phyloP scores from a whole-genome alignment of 352 stramenopile species.

The Aphanomyces cochlioides region DNA sequence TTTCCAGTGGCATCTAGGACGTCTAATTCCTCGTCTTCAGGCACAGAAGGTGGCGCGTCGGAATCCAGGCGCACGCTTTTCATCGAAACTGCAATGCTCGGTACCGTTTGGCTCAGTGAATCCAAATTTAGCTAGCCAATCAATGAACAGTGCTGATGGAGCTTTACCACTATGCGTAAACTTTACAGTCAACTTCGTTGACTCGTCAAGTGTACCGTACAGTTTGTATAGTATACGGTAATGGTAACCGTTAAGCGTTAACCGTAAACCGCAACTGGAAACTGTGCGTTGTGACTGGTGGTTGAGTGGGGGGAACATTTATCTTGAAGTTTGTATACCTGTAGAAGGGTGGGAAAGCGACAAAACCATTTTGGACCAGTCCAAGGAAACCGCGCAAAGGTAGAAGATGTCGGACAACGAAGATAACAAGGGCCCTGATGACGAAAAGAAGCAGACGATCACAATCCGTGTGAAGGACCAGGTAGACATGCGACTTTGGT shows the following conservation, averaged over 20 bases:
- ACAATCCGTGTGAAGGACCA: slow-evolving; percentile 87
- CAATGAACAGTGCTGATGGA: no score
- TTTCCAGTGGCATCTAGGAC: neutral
- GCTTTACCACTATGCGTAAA: no score
- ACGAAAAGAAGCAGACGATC: slow-evolving; percentile 85
- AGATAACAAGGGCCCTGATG: slow-evolving; percentile 45
- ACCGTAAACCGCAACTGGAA: neutral
- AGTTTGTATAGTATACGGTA: neutral
- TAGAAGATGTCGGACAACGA: slow-evolving; percentile 59
- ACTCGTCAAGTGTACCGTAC: no score
- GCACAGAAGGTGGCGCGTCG: neutral
- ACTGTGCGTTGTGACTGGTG: neutral
- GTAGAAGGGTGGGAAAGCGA: neutral
- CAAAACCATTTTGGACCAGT: slow-evolving; percentile 6
- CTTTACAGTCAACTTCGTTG: neutral
- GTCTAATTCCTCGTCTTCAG: slow-evolving; percentile 14
- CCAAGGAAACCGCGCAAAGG: slow-evolving; percentile 18
- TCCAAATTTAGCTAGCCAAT: no score
- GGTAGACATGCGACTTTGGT: slow-evolving; percentile 33
- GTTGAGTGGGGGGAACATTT: slow-evolving; percentile 4
- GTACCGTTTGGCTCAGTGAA: no score
- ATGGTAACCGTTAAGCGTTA: neutral
- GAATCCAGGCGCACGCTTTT: slow-evolving; percentile 3
- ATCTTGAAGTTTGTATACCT: slow-evolving; percentile 15
- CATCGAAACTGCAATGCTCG: neutral